A percentile compares a stretch with the other conserved stretches of the same genome.
Evolutionary conservation across 208 protist species (phyloP).

Genomic region (Leishmania guyanensis): DNA sequence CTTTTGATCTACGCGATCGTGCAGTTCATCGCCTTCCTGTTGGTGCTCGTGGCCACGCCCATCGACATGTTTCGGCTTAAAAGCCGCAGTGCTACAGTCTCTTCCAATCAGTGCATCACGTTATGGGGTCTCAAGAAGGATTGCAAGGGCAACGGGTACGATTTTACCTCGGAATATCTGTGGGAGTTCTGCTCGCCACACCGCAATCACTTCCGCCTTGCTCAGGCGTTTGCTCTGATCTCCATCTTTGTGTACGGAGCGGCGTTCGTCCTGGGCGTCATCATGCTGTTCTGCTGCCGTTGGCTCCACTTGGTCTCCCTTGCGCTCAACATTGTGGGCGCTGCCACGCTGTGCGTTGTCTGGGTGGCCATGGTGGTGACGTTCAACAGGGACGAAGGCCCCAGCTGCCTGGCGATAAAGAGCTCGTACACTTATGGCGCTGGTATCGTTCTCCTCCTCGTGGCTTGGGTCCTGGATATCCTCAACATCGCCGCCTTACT

Average conservation of each 20-base stretch:
- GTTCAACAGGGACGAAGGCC: too few relatives aligned
- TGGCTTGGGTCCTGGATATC: conserved; percentile 40
- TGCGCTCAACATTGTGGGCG: conserved; percentile 34
- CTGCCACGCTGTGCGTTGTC: conserved; percentile 19
- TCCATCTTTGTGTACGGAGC: conserved; percentile 21
- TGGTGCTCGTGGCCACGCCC: conserved; percentile 50
- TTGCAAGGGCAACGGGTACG: too few relatives aligned
- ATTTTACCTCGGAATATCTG: too few relatives aligned
- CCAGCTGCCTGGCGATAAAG: too few relatives aligned
- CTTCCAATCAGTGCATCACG: too few relatives aligned
- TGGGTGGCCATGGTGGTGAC: conserved; percentile 37
- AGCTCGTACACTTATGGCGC: conserved; percentile 12
- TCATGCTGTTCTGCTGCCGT: conserved; percentile 44
- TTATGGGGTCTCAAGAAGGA: too few relatives aligned
- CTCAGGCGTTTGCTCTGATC: conserved; percentile 48
- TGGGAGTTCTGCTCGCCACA: too few relatives aligned
- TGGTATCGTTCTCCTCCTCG: conserved; percentile 36
- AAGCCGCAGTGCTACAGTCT: too few relatives aligned
- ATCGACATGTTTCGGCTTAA: conserved; percentile 46
- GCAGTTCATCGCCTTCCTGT: conserved; percentile 41
- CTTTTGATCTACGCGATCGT: conserved; percentile 40
- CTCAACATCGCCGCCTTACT: conserved; percentile 40
- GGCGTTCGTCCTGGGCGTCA: conserved; percentile 16
- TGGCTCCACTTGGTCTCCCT: conserved; percentile 39
- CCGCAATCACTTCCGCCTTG: conserved; percentile 26